Evolutionary conservation across 768 basidiomycete genomes (phyloP).

Genomic region (Suillus lakei): DNA sequence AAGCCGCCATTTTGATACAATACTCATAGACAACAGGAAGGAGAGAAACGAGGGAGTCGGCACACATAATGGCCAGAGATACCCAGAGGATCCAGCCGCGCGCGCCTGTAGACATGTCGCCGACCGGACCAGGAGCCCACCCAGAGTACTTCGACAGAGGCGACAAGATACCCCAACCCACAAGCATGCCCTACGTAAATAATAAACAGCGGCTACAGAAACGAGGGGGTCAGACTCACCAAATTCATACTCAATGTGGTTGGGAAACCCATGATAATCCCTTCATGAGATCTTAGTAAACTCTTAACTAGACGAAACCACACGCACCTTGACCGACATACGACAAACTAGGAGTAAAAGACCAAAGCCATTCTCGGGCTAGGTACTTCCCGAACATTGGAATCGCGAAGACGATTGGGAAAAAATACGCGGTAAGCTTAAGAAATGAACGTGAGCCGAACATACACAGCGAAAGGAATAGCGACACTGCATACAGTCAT

Average conservation of each 20-base stretch:
- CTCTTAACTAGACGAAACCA: constrained; percentile 7
- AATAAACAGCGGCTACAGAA: not conserved
- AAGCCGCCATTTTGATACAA: constrained; percentile 38
- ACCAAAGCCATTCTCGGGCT: constrained; percentile 91
- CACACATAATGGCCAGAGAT: constrained; percentile 93
- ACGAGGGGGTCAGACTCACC: constrained; percentile 41
- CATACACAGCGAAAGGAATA: not conserved
- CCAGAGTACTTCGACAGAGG: constrained; percentile 80
- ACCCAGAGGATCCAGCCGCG: constrained; percentile 98
- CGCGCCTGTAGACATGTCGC: constrained; percentile 86
- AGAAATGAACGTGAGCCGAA: constrained; percentile 11
- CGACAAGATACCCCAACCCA: constrained; percentile 94
- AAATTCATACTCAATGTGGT: constrained; percentile 94
- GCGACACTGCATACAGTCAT: constrained; percentile 68
- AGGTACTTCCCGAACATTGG: constrained; percentile 85
- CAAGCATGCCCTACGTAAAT: constrained; percentile 80
- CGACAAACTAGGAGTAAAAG: constrained; percentile 87
- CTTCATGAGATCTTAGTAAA: constrained; percentile 38
- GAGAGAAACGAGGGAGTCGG: constrained; percentile 88
- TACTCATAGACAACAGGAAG: constrained; percentile 72
- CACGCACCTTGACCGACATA: constrained; percentile 85
- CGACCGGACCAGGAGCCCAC: constrained; percentile 94
- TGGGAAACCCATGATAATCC: constrained; percentile 97
- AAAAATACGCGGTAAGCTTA: constrained; percentile 86
- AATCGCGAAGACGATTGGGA: constrained; percentile 86